Conservation (phyloP, 2,329 filamentous ascomycete species). For the Rhynchosporium graminicola region DNA sequence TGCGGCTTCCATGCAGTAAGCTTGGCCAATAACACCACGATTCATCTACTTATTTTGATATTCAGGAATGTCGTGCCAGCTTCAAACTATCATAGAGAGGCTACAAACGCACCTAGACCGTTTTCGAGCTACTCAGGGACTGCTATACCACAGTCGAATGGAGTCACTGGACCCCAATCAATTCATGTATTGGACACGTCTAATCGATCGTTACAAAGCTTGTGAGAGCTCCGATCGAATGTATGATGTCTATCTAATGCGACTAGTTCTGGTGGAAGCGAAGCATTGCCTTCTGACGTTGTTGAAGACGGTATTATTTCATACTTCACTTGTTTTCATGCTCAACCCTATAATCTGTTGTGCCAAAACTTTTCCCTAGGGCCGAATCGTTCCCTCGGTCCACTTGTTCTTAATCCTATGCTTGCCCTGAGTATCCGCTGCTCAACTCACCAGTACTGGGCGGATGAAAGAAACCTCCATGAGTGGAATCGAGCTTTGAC, state of each 20-base stretch:
- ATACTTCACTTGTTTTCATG: conserved; percentile 29
- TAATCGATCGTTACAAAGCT: background rate
- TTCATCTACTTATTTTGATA: background rate
- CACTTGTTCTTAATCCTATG: conserved; percentile 25
- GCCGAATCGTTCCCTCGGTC: background rate
- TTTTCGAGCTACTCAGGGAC: background rate
- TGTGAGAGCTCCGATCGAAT: background rate
- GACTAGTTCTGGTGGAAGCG: background rate
- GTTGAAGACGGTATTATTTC: conserved; percentile 25
- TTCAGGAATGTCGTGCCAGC: conserved; percentile 13
- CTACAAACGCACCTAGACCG: background rate
- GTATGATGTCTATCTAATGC: background rate
- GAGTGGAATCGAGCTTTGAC: conserved; percentile 21
- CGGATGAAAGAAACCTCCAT: conserved; percentile 11
- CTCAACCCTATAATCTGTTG: conserved; percentile 26
- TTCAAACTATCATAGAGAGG: background rate
- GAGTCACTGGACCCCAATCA: background rate
- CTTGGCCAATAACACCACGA: background rate
- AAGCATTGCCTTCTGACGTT: conserved; percentile 19
- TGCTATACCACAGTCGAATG: background rate
- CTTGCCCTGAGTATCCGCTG: conserved; percentile 26
- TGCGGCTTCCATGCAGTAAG: conserved; percentile 25
- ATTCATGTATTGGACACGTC: background rate
- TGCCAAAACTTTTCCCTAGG: conserved; percentile 7
- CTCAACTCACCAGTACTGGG: conserved; percentile 26